phyloP scores from a whole-genome alignment of 441 rosid species.

The Jatropha multifida region DNA sequence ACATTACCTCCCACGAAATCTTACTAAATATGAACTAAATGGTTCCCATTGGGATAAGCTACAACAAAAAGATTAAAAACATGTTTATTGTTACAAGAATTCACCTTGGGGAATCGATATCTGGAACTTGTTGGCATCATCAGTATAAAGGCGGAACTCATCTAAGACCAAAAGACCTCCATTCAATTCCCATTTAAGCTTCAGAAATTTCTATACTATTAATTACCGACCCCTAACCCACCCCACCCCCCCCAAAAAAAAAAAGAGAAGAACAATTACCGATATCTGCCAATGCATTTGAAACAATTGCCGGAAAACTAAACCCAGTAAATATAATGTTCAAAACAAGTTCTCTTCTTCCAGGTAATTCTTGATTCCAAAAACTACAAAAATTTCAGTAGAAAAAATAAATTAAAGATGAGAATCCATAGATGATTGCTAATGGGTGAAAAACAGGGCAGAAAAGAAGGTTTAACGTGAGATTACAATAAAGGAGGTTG shows the following conservation, averaged over 20 bases:
- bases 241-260: not conserved
- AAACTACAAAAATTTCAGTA: conserved; percentile 12
- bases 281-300: conserved; percentile 47
- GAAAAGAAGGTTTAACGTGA: too few species aligned
- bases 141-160: conserved; percentile 55
- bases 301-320: conserved; percentile 42
- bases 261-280: conserved; percentile 30
- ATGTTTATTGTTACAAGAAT: not conserved
- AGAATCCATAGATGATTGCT: not conserved
- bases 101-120: conserved; percentile 83
- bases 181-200: too few species aligned
- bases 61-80: too few species aligned
- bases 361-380: conserved; percentile 22
- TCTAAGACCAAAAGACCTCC: conserved; percentile 19
- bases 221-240: too few species aligned
- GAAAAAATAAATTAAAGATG: not conserved
- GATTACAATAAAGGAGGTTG: not conserved
- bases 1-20: too few species aligned
- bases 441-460: not conserved
- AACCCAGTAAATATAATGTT: conserved; percentile 44
- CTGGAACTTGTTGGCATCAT: conserved; percentile 78
- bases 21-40: too few species aligned
- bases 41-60: too few species aligned
- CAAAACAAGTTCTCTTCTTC: conserved; percentile 61
- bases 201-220: too few species aligned